These are phyloP conservation scores for Ammopiptanthus mongolicus DNA, from an alignment of 306 rosid genomes.

Conservation along the genomic window DNA sequence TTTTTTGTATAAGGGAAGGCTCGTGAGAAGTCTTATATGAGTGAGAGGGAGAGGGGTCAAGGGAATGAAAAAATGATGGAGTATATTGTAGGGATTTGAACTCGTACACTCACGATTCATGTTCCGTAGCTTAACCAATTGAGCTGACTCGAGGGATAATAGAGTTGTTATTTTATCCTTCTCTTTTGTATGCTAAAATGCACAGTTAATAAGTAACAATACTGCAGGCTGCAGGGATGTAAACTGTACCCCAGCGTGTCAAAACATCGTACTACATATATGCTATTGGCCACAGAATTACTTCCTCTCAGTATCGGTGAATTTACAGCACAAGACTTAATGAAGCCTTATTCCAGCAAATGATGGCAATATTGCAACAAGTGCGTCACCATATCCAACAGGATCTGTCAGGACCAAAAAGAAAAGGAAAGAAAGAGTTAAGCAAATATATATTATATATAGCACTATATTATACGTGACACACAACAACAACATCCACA, in stretches of 20 bases:
- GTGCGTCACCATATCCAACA: conserved; percentile 85
- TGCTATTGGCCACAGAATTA: not conserved
- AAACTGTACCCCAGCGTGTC: no score
- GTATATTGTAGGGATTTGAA: no score
- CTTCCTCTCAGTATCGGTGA: not conserved
- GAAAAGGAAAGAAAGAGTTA: not conserved
- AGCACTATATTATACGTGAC: no score
- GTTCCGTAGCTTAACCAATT: no score
- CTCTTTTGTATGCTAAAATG: not conserved
- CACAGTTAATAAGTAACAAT: not conserved
- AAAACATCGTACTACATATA: not conserved
- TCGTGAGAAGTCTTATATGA: no score
- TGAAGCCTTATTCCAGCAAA: conserved; percentile 93
- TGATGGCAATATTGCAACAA: conserved; percentile 77
- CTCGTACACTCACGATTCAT: no score
- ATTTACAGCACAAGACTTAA: conserved; percentile 28
- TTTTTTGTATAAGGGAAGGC: no score
- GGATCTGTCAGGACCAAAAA: conserved; percentile 50
- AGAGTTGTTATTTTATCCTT: not conserved
- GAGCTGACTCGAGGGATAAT: no score
- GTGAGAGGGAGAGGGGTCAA: no score
- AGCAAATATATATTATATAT: not conserved
- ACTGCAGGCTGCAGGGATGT: not conserved
- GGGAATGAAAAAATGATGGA: no score
- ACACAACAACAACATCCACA: no score